Base-by-base conservation (phyloP, 176 grass and related monocot species). In the Triticum dicoccoides region DNA sequence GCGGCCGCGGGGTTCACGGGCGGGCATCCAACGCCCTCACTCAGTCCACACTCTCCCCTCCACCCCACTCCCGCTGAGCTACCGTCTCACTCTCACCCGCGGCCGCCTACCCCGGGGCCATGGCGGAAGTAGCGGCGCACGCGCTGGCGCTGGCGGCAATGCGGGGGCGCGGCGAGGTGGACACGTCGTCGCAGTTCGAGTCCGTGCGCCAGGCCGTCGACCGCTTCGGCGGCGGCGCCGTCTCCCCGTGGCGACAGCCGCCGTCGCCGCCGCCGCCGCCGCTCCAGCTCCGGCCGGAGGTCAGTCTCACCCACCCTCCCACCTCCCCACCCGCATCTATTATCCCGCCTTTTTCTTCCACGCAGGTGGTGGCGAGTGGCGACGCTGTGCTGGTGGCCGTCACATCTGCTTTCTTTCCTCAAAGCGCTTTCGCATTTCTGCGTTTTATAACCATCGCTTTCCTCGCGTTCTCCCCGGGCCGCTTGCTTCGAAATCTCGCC, bases 151-250 rank as follows among this genome's bases (percentile, higher is more conserved):
- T 41, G 65, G 72, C 73, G 59, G 61, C 34, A 80, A 92, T 84
- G 89, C 81, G 61, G 39, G 88, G 86, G 18, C 86, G 80, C 52
- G 91, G 91, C 61, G 93, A 94, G 96, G 96, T 98, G 62, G 96
- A 98, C 88, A 91, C 90, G 29, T 92, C 96, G 14, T 93, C 91
- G 23, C 91, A 84, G 73, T 98, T 98, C 79, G 79, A 80, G 66
- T 98, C 96, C 35, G 96, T 98, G 73, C 92, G 91, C 42, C 89
- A 91, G 88, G 93, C 96, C 76, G 84, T 98, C 64, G 58, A 89
- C 68, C 90, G 77, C 21, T 98, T 96, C 79, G 91, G 91, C 17
- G 91, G 95, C 85, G 75, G 80, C 64, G 79, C 83, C 30, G 73
- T 71, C 80, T 42, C 89, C 35, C 68, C 73, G 49, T 89, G 86